A percentile compares a stretch with the other conserved stretches of the same genome.
Evolutionary conservation across 257 asterid genomes (phyloP).

Genomic region (Nicotiana undulata): DNA sequence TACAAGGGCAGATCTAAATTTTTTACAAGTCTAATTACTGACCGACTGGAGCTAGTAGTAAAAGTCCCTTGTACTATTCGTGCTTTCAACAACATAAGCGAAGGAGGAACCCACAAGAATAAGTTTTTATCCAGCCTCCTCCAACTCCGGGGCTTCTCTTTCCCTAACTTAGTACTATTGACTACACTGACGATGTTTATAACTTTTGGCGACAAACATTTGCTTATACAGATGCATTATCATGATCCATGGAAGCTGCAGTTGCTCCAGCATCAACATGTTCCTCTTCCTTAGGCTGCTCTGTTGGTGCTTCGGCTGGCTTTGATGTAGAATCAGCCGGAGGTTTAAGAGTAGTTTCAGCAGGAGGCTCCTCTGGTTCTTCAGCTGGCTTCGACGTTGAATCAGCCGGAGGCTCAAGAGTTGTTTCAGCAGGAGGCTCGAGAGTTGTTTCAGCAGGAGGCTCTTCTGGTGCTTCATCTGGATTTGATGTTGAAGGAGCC

Average conservation of each 20-base stretch:
- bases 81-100: background rate
- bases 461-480: background rate
- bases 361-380: background rate
- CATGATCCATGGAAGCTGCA: background rate
- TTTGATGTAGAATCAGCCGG: conserved; percentile 1
- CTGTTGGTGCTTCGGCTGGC: conserved; percentile 13
- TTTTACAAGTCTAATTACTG: background rate
- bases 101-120: background rate
- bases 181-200: background rate
- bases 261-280: conserved; percentile 13
- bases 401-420: background rate
- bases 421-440: background rate
- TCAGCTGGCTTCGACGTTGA: background rate
- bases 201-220: background rate
- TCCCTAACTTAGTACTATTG: background rate
- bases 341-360: background rate
- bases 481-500: background rate
- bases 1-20: background rate
- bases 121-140: background rate
- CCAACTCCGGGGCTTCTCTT: background rate
- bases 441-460: background rate
- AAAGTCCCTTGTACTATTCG: background rate
- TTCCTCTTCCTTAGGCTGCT: conserved; percentile 25
- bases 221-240: background rate
- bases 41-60: background rate